Conservation (phyloP, 306 rosid species). For the Medicago ruthenica region DNA sequence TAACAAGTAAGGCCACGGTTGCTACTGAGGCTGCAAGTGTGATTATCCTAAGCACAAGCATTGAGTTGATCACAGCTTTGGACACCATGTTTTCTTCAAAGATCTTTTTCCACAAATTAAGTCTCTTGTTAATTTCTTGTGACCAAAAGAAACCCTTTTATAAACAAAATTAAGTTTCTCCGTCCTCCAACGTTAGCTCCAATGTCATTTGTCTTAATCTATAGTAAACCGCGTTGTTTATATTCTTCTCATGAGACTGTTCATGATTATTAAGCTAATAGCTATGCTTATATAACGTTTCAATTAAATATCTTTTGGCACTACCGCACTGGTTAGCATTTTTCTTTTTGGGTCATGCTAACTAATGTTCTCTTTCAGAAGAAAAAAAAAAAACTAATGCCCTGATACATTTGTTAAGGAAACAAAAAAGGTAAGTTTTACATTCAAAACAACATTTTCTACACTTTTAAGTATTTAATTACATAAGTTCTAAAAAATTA, state of each 20-base stretch:
- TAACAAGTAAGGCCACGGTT: constrained; percentile 40
- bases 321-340: too few species aligned
- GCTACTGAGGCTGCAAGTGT: constrained; percentile 50
- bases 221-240: neutral
- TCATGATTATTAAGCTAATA: constrained; percentile 10
- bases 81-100: constrained; percentile 41
- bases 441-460: too few species aligned
- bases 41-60: constrained; percentile 57
- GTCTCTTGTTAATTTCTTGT: neutral
- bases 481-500: too few species aligned
- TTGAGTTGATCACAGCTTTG: constrained; percentile 39
- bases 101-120: neutral
- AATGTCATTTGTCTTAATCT: constrained; percentile 41
- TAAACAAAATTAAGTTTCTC: constrained; percentile 24
- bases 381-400: too few species aligned
- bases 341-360: too few species aligned
- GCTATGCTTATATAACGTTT: neutral
- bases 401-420: too few species aligned
- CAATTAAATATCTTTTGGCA: neutral
- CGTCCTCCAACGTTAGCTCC: constrained; percentile 44
- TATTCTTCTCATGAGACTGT: neutral
- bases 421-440: too few species aligned
- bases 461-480: too few species aligned
- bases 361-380: too few species aligned
- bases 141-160: constrained; percentile 29